phyloP scores from a whole-genome alignment of 306 rosid species.

The Oxytropis ochrocephala region DNA sequence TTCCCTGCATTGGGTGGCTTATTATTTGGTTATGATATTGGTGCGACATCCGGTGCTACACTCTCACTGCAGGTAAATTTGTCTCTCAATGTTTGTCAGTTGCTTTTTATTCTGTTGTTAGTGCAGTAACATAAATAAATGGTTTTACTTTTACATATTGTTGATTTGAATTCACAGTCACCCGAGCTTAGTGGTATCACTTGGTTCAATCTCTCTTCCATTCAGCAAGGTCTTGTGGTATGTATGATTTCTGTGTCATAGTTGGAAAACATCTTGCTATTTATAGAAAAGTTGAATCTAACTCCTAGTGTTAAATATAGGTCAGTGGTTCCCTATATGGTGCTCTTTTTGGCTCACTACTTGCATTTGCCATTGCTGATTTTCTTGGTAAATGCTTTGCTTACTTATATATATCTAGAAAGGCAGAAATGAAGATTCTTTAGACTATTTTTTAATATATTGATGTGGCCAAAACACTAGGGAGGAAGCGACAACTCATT shows the following conservation, averaged over 20 bases:
- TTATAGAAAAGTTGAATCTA: constrained; percentile 10
- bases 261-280: background rate
- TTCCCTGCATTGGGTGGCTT: constrained; percentile 98
- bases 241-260: constrained; percentile 39
- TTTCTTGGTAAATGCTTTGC: constrained; percentile 62
- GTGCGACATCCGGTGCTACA: constrained; percentile 95
- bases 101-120: background rate
- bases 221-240: constrained; percentile 98
- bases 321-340: constrained; percentile 95
- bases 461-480: constrained; percentile 30
- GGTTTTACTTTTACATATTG: background rate
- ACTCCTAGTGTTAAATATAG: constrained; percentile 29
- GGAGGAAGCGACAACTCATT: constrained; percentile 82
- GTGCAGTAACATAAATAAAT: background rate
- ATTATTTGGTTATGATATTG: constrained; percentile 91
- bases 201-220: constrained; percentile 75
- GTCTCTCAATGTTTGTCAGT: constrained; percentile 8
- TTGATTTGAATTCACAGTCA: constrained; percentile 54
- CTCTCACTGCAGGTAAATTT: constrained; percentile 70
- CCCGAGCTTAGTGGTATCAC: constrained; percentile 79
- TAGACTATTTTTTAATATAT: constrained; percentile 12
- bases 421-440: constrained; percentile 12
- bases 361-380: constrained; percentile 75
- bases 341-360: constrained; percentile 87
- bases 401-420: constrained; percentile 10